A percentile compares a stretch with the other conserved stretches of the same genome.
These are phyloP conservation scores for Saccharum hybrid DNA, from an alignment of 202 grass and related monocot species.

Conservation along the genomic window DNA sequence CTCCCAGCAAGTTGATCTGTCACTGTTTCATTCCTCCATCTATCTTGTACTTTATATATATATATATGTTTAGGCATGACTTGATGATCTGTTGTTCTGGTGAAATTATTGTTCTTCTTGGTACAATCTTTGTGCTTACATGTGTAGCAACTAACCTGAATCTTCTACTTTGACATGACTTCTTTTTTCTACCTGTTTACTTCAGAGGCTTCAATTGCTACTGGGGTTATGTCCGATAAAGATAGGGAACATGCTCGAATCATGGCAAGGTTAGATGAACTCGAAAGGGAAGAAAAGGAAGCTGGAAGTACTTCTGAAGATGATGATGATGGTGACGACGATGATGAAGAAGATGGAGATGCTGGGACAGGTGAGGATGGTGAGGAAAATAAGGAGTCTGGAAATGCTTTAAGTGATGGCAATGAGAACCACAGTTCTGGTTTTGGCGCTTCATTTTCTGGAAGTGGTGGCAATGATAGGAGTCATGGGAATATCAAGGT, in stretches of 20 bases:
- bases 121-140: slow-evolving; percentile 10
- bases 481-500: slow-evolving; percentile 53
- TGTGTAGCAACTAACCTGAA: not conserved
- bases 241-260: slow-evolving; percentile 68
- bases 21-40: not conserved
- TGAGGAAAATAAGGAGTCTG: slow-evolving; percentile 49
- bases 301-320: slow-evolving; percentile 61
- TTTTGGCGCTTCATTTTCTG: slow-evolving; percentile 54
- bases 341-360: slow-evolving; percentile 30
- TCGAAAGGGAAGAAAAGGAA: slow-evolving; percentile 77
- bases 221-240: slow-evolving; percentile 46
- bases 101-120: slow-evolving; percentile 9
- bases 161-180: slow-evolving; percentile 18
- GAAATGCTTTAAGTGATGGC: slow-evolving; percentile 31
- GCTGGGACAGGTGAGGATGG: slow-evolving; percentile 47
- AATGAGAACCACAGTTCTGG: slow-evolving; percentile 33
- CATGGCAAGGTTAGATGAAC: slow-evolving; percentile 78
- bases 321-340: slow-evolving; percentile 27
- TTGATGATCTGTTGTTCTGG: slow-evolving; percentile 1
- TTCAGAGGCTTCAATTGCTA: slow-evolving; percentile 54
- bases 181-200: slow-evolving; percentile 23
- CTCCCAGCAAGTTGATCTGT: not conserved
- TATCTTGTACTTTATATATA: not conserved
- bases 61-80: not conserved
- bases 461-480: slow-evolving; percentile 36